These are phyloP conservation scores for Taiozyma sp. DNA, from an alignment of 1,139 yeast species.

Conservation along the genomic window DNA sequence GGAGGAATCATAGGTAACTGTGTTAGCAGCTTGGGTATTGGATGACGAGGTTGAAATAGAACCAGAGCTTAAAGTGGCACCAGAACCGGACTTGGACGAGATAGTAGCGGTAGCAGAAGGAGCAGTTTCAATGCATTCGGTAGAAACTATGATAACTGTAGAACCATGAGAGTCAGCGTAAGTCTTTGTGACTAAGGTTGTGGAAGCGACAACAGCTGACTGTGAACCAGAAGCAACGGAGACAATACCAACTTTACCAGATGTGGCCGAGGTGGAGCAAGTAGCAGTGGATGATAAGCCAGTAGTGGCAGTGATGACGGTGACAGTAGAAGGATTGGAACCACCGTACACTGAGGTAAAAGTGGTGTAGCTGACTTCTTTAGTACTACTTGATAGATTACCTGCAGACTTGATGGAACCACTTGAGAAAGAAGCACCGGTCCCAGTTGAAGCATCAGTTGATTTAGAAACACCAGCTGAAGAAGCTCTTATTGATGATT, in stretches of 20 bases:
- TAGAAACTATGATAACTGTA: background rate
- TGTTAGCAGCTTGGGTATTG: background rate
- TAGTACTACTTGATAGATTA: background rate
- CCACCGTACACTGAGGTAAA: background rate
- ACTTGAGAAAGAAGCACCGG: background rate
- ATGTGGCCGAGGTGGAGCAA: no score
- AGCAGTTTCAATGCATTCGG: background rate
- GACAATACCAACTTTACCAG: slow-evolving; percentile 1
- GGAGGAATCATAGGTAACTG: background rate
- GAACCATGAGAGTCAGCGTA: background rate
- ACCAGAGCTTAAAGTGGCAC: background rate
- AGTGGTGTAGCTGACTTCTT: background rate
- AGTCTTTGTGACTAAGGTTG: background rate
- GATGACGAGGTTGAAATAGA: background rate
- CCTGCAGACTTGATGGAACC: background rate
- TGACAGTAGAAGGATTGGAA: background rate
- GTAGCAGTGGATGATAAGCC: background rate
- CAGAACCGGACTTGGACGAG: no score
- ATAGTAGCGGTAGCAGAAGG: background rate
- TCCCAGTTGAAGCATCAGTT: no score
- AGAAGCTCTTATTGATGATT: background rate
- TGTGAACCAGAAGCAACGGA: background rate
- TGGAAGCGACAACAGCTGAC: background rate
- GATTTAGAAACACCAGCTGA: no score
- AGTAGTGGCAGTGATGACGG: background rate